Base-by-base conservation (phyloP, 805 yeast species). In the Cyberlindnera euphorbiae region DNA sequence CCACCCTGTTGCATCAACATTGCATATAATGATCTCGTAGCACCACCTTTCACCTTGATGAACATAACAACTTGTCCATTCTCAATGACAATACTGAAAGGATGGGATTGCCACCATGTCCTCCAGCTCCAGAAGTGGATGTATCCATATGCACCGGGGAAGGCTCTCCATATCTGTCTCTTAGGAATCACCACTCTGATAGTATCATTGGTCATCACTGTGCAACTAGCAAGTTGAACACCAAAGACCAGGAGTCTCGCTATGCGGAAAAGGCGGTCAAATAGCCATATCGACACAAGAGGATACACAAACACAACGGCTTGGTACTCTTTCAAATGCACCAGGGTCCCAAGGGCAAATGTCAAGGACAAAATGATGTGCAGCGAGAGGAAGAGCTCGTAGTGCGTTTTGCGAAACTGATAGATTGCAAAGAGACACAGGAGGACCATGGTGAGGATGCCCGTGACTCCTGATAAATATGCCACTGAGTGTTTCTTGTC, bases 31-130 rank as follows among this genome's bases (percentile, higher is more conserved):
- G 17, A 13, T 7, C 13, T 26, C 11, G 28, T 26, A 26, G 28
- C 28, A 26, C 28, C 28, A 7, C 8, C 28, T 14, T 26, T 26
- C 11, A 26, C 17, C 11, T 15, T 26, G 17, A 26, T 14, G 11
- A 14, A 26, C 17, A 26, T 15, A 6, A 13, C 28, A 6, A 15
- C 9, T 16, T 15, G 5, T 5, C 13, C 28, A 7, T 26, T 17
- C 11, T 13, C 13, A 10, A 11, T n/a, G 5, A 26, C 28, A 5
- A 73, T 57, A 2, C 88, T 78, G 58, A 83, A 81, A 5, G 90
- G 89, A 55, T 82, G 87, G 6, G 80, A 73, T 54, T 82, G 85
- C 77, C 79, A 79, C 53, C 79, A 76, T 28, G 67, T 57, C 2
- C 59, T 50, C 13, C 70, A 64, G 27, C 71, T 60, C 38, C 78